A percentile compares a stretch with the other conserved stretches of the same genome.
phyloP scores from a whole-genome alignment of 441 rosid genomes.

The Eutrema salsugineum region DNA sequence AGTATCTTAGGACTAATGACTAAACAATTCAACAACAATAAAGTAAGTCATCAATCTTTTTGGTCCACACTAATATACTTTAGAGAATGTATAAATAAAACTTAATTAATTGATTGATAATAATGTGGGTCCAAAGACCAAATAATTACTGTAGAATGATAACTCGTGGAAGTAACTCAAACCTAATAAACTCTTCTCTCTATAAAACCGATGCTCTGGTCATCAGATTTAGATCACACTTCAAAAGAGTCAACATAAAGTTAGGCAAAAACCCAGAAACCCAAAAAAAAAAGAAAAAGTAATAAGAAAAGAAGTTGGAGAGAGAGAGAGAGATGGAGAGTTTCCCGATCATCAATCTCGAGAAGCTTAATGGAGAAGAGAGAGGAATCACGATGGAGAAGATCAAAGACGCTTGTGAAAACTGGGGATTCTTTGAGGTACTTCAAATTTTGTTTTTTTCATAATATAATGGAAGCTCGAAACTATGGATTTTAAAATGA shows the following conservation, averaged over 20 bases:
- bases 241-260: constrained; percentile 8
- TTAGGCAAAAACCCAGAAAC: constrained; percentile 1
- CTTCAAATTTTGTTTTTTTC: neutral
- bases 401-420: constrained; percentile 73
- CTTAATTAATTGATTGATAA: neutral
- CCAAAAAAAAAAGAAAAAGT: neutral
- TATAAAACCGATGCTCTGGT: constrained; percentile 15
- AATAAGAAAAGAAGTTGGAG: neutral
- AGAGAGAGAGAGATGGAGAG: constrained; percentile 45
- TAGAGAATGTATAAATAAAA: neutral
- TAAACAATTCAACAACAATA: neutral
- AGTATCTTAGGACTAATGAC: too few relatives aligned
- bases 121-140: constrained; percentile 22
- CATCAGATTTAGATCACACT: constrained; percentile 18
- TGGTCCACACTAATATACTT: neutral
- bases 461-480: neutral
- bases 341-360: constrained; percentile 72
- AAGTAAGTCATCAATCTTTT: neutral
- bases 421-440: constrained; percentile 83
- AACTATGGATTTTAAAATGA: neutral
- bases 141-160: constrained; percentile 15
- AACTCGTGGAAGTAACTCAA: constrained; percentile 25
- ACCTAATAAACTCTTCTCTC: constrained; percentile 14
- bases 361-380: constrained; percentile 61
- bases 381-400: constrained; percentile 54